Base-by-base conservation (phyloP, 2,329 filamentous ascomycete genomes). In the Nothomitra cinnamomea region DNA sequence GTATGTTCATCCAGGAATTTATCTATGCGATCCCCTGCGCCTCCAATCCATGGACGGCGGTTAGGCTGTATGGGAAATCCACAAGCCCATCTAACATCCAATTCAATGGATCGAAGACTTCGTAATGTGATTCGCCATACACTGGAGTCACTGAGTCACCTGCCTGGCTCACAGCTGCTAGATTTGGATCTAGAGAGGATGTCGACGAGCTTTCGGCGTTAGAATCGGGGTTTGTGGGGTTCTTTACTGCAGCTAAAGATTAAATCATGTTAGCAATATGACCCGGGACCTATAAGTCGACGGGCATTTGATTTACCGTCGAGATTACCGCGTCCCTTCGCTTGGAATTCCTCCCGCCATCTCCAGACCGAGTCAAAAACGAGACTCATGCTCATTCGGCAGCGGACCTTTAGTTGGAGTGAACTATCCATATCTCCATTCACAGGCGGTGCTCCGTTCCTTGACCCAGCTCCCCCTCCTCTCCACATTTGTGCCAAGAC, bases 401-500 rank as follows among this genome's bases (percentile, higher is more conserved):
- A 88, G 51, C 85, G 78, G n/a, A 90, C 83, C 63, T 87, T 87
- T 50, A 92, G 75, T 63, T 88, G 83, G 43, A 90, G 69, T 56
- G 76, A 83, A 59, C 86, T 82, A 60, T 88, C 83, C 42, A 83
- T 60, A 28, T 65, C 48, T 41, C 62, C 56, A 54, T 53, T 55
- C 71, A 38, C 72, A 66, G 43, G 71, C 68, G 17, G 74, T 63
- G 10, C 60, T 15, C 61, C 36, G 21, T 52, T 54, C 17, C 54
- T 53, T n/a, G 59, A 56, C 17, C 58, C 59, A n/a, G 63, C 61
- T 41, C 66, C 65, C 28, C 70, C 75, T 1, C 78, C 82, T 60
- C 87, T 86, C 84, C 85, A 92, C 66, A 92, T 83, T 67, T 90
- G 86, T 4, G 86, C 85, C 73, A 90, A 83, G n/a, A 92, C 76